phyloP scores from a whole-genome alignment of 441 rosid genomes.

The Brassica balearica region DNA sequence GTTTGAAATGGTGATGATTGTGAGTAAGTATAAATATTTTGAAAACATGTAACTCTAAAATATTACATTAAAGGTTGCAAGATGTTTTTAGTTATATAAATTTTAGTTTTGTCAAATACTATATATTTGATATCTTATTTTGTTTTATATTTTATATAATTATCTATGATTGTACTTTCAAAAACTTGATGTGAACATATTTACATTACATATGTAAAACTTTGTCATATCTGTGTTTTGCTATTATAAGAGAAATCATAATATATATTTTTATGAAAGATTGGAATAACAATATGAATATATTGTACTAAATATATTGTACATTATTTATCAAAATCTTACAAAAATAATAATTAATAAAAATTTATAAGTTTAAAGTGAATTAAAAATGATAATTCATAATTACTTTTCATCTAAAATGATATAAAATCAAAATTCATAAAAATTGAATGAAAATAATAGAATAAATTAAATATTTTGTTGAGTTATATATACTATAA shows the following conservation, averaged over 20 bases:
- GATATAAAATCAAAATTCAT: no score
- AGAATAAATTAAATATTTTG: background rate
- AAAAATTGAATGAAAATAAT: background rate
- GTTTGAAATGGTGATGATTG: background rate
- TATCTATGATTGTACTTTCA: background rate
- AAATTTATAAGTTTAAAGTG: background rate
- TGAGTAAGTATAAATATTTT: background rate
- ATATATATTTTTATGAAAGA: background rate
- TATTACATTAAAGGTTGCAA: background rate
- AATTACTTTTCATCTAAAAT: background rate
- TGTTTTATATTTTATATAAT: background rate
- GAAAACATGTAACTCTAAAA: background rate
- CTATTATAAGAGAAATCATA: background rate
- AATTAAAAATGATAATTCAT: background rate
- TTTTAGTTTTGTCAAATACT: background rate
- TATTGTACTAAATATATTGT: background rate
- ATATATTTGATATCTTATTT: slow-evolving; percentile 3
- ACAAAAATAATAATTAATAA: background rate
- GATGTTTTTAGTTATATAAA: background rate
- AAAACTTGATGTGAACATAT: background rate
- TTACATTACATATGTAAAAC: background rate
- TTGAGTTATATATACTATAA: background rate
- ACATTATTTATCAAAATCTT: background rate
- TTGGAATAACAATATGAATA: background rate
- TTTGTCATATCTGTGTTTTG: background rate